A percentile compares a stretch with the other conserved stretches of the same genome.
These are phyloP conservation scores for Croton setiger DNA, from an alignment of 441 rosid genomes.

Conservation along the genomic window DNA sequence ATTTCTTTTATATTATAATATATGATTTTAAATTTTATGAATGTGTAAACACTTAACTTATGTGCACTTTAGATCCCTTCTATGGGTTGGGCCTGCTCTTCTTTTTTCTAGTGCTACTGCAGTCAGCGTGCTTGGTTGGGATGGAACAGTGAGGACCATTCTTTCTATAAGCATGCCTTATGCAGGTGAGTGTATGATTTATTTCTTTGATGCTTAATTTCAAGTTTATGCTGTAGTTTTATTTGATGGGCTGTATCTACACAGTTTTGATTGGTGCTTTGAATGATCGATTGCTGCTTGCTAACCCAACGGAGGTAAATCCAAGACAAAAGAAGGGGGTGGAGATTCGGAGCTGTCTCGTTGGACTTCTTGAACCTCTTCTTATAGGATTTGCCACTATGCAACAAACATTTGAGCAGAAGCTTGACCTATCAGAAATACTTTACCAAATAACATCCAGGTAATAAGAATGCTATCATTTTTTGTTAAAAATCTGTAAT, in stretches of 20 bases:
- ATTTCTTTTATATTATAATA: not conserved
- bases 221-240: constrained; percentile 14
- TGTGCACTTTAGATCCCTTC: constrained; percentile 80
- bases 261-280: constrained; percentile 93
- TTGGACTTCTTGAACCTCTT: constrained; percentile 98
- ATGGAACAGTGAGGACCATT: constrained; percentile 85
- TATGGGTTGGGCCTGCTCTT: constrained; percentile 99
- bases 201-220: not conserved
- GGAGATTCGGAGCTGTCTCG: constrained; percentile 91
- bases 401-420: constrained; percentile 95
- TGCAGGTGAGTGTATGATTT: constrained; percentile 50
- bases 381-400: constrained; percentile 96
- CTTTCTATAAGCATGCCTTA: constrained; percentile 88
- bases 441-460: constrained; percentile 97
- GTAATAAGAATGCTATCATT: constrained; percentile 25
- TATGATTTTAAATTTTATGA: constrained; percentile 16
- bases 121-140: constrained; percentile 94
- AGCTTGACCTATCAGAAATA: constrained; percentile 86
- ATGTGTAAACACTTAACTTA: constrained; percentile 55
- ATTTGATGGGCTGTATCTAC: constrained; percentile 22
- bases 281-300: constrained; percentile 91
- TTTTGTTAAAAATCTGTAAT: not conserved
- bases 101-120: constrained; percentile 91
- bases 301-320: constrained; percentile 80
- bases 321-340: constrained; percentile 89